Conservation (phyloP, 805 yeast species). For the Diddensiella santjacobensis region DNA sequence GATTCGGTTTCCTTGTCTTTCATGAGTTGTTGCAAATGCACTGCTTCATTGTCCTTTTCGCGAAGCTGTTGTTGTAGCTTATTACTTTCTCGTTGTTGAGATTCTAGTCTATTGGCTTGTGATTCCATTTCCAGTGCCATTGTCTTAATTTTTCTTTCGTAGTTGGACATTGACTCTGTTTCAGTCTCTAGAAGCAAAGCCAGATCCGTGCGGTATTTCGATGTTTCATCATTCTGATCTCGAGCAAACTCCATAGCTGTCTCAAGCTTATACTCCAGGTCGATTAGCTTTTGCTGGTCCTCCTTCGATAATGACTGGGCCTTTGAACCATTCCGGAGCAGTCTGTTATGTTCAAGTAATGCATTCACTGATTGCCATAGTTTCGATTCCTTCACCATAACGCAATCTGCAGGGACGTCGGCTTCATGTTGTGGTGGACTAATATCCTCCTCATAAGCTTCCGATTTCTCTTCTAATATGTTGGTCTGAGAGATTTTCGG, state of each 20-base stretch:
- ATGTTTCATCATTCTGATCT: constrained; percentile 13
- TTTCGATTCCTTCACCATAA: background rate
- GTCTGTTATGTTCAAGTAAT: background rate
- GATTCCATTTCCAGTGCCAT: background rate
- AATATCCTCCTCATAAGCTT: constrained; percentile 1
- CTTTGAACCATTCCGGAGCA: background rate
- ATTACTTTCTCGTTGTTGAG: background rate
- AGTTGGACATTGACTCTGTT: constrained; percentile 10
- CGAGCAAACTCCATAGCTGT: constrained; percentile 18
- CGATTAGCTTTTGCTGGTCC: background rate
- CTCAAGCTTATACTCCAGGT: constrained; percentile 8
- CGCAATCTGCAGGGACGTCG: background rate
- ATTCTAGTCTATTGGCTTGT: background rate
- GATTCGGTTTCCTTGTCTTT: background rate
- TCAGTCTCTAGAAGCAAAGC: constrained; percentile 12
- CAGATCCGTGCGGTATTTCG: constrained; percentile 10
- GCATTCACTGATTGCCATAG: background rate
- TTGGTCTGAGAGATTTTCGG: constrained; percentile 10
- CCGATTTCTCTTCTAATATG: background rate
- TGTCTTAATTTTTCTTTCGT: constrained; percentile 8
- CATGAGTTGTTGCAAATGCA: background rate
- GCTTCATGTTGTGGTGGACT: background rate
- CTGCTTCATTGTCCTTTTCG: background rate
- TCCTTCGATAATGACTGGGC: background rate
- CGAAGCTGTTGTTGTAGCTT: too few species aligned